Evolutionary conservation across 768 basidiomycete genomes (phyloP).

Genomic region (Mrakia frigida): DNA sequence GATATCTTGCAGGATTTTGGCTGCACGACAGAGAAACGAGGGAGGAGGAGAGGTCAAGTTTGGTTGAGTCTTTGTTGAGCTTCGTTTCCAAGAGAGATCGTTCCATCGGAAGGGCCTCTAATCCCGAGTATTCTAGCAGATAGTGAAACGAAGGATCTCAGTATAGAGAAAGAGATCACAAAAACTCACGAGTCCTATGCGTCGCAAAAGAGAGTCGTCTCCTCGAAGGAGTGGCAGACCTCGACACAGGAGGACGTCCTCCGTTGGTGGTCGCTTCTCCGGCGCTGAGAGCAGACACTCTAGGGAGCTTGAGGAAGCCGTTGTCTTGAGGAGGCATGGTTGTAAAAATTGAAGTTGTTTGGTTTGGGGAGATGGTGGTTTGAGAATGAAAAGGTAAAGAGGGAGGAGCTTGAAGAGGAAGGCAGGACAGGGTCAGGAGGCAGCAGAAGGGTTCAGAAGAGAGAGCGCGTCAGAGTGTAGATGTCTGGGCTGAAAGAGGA

Average conservation of each 20-base stretch:
- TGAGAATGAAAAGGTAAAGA: too few relatives aligned
- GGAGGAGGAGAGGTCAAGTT: neutral
- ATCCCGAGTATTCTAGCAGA: neutral
- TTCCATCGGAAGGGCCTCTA: too few relatives aligned
- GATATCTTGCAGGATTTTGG: conserved; percentile 11
- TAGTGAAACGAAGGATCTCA: neutral
- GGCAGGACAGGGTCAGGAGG: too few relatives aligned
- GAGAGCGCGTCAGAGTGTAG: neutral
- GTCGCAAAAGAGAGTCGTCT: conserved; percentile 5
- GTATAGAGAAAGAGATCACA: neutral
- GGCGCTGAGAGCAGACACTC: neutral
- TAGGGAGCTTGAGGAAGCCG: neutral
- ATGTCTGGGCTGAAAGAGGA: neutral
- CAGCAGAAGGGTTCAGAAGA: too few relatives aligned
- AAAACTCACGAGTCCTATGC: conserved; percentile 7
- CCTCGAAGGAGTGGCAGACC: neutral
- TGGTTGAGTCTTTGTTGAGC: too few relatives aligned
- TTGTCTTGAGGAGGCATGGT: neutral
- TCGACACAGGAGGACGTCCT: neutral
- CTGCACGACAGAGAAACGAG: neutral
- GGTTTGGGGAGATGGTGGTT: neutral
- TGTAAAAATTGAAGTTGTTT: neutral
- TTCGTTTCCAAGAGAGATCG: too few relatives aligned
- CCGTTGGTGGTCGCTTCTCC: neutral
- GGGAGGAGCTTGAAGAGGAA: neutral